A percentile compares a stretch with the other conserved stretches of the same genome.
Evolutionary conservation across 1,284 basidiomycete genomes (phyloP).

Genomic region (Hypsizygus ulmarius): DNA sequence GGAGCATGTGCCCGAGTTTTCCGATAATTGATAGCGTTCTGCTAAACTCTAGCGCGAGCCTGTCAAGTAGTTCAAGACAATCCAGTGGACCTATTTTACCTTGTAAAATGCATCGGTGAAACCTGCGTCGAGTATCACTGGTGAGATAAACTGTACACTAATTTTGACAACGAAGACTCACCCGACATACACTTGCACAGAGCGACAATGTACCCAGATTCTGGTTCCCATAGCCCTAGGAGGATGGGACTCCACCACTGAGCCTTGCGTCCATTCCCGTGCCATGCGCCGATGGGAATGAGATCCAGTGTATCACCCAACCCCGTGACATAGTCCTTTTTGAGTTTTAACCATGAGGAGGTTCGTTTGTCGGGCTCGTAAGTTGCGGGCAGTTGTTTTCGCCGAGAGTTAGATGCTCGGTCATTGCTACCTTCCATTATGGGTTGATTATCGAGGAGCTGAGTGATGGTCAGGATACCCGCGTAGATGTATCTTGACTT

Average conservation of each 20-base stretch:
- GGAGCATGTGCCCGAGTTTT: constrained; percentile 67
- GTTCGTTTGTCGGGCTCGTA: constrained; percentile 88
- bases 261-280: constrained; percentile 90
- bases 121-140: constrained; percentile 39
- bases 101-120: constrained; percentile 90
- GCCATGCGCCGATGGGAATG: constrained; percentile 84
- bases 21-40: constrained; percentile 55
- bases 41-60: constrained; percentile 45
- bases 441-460: constrained; percentile 61
- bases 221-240: constrained; percentile 77
- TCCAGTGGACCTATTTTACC: constrained; percentile 29
- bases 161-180: constrained; percentile 29
- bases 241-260: constrained; percentile 94
- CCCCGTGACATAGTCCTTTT: constrained; percentile 74
- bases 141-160: neutral
- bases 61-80: constrained; percentile 3
- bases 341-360: constrained; percentile 81
- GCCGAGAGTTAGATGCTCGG: constrained; percentile 41
- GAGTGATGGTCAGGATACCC: neutral
- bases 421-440: constrained; percentile 32
- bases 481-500: no score
- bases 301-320: constrained; percentile 64
- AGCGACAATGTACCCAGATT: constrained; percentile 69
- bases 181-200: constrained; percentile 89
- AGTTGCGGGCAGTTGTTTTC: constrained; percentile 79